phyloP scores from a whole-genome alignment of 495 filamentous ascomycete genomes.

The Aspergillus egyptiacus region DNA sequence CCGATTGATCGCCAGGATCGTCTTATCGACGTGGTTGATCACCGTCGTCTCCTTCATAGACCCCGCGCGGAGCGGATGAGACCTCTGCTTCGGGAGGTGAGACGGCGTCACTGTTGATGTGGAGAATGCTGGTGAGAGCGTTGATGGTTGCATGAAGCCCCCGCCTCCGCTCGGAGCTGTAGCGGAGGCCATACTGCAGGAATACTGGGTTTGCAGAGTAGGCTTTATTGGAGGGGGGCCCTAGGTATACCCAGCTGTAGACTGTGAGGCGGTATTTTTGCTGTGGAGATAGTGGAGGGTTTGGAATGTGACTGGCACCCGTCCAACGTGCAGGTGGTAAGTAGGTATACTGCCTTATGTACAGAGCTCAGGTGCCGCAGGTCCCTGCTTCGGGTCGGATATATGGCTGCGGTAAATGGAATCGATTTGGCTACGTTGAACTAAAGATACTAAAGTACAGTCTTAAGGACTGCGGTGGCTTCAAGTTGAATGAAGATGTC shows the following conservation, averaged over 20 bases:
- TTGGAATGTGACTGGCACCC: background rate
- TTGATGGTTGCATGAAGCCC: constrained; percentile 44
- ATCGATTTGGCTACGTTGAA: background rate
- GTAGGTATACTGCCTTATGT: background rate
- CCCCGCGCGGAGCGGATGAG: constrained; percentile 59
- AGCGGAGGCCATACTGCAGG: constrained; percentile 7
- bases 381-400: background rate
- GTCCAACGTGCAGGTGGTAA: background rate
- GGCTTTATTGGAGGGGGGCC: too few species aligned
- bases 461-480: too few species aligned
- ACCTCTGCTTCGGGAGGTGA: constrained; percentile 57
- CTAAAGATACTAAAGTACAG: background rate
- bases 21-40: constrained; percentile 60
- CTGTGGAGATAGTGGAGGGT: too few species aligned
- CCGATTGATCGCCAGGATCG: constrained; percentile 57
- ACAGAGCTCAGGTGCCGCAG: background rate
- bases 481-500: constrained; percentile 21
- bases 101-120: constrained; percentile 38
- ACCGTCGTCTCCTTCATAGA: constrained; percentile 71
- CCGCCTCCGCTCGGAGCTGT: constrained; percentile 13
- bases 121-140: constrained; percentile 53
- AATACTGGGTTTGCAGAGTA: too few species aligned
- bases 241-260: too few species aligned
- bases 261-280: too few species aligned
- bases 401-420: background rate